Conservation (phyloP, 306 rosid genomes). For the Malus asiatica region DNA sequence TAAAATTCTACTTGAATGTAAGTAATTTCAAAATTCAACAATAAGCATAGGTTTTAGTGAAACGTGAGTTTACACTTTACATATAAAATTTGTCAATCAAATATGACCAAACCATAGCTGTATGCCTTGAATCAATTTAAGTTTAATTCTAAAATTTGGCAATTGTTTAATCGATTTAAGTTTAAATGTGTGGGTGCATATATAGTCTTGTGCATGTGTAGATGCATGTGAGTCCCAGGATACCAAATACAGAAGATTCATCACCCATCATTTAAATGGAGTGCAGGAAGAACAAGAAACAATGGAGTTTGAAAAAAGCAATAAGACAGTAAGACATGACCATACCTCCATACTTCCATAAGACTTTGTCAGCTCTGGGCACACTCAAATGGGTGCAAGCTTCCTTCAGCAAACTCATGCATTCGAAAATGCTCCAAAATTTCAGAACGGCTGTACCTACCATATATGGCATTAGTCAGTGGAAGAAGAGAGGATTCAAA, state of each 20-base stretch:
- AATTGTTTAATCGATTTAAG: background rate
- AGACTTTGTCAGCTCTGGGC: conserved; percentile 65
- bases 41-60: background rate
- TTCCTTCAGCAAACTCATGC: conserved; percentile 88
- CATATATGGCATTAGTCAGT: conserved; percentile 5
- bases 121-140: background rate
- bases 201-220: background rate
- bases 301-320: background rate
- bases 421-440: conserved; percentile 76
- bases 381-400: conserved; percentile 91
- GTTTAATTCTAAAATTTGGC: background rate
- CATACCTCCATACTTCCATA: background rate
- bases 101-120: background rate
- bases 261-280: background rate
- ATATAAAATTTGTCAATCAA: background rate
- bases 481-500: background rate
- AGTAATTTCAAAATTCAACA: background rate
- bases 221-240: background rate
- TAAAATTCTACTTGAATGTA: background rate
- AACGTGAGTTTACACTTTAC: no score
- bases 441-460: conserved; percentile 64
- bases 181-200: background rate
- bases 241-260: background rate
- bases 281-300: background rate
- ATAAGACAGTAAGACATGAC: background rate